phyloP scores from a whole-genome alignment of 108 stramenopile genomes.

The Nitzschia inconspicua region DNA sequence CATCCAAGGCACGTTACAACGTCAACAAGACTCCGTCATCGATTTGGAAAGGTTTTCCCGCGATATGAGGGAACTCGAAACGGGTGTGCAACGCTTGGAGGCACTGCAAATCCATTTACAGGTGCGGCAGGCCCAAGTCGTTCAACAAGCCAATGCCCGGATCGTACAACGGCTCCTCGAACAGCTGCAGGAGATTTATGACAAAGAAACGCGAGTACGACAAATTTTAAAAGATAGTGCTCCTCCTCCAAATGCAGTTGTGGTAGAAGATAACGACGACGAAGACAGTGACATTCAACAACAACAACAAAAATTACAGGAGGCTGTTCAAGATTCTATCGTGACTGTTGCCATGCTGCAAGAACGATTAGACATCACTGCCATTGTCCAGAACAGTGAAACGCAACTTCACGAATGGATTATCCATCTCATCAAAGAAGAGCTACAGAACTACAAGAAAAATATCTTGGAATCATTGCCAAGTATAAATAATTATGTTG shows the following conservation, averaged over 20 bases:
- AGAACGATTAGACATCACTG: background rate
- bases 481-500: background rate
- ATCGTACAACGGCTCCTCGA: conserved; percentile 6
- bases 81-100: conserved; percentile 1
- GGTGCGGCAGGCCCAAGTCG: background rate
- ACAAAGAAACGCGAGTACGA: conserved; percentile 15
- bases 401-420: conserved; percentile 12
- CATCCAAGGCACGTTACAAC: no score
- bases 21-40: no score
- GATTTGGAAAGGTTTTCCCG: no score
- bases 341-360: background rate
- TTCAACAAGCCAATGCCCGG: conserved; percentile 10
- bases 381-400: conserved; percentile 8
- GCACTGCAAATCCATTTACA: background rate
- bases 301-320: background rate
- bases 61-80: background rate
- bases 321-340: no score
- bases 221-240: background rate
- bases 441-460: conserved; percentile 13
- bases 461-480: background rate
- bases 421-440: conserved; percentile 13
- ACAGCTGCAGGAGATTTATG: conserved; percentile 8
- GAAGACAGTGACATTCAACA: background rate
- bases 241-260: background rate
- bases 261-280: background rate